These are phyloP conservation scores for Polytrichum formosum DNA, from an alignment of 225 moss, liverwort and hornwort genomes.

Conservation along the genomic window DNA sequence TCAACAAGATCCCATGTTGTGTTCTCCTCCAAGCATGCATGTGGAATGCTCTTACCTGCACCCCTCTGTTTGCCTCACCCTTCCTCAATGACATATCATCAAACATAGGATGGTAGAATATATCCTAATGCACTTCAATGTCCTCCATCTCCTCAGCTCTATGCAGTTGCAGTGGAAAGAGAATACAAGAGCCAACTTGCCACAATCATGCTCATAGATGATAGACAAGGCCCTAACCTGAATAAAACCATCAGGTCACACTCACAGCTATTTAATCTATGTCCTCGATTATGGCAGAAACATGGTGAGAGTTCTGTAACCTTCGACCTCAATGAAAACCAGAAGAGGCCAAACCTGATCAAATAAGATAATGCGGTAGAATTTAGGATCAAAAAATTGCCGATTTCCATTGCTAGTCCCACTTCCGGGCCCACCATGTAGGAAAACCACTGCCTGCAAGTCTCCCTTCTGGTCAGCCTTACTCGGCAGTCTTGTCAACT, in stretches of 20 bases:
- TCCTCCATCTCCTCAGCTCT: background rate
- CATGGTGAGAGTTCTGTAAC: too few relatives aligned
- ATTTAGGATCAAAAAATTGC: conserved; percentile 69
- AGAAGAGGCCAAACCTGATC: conserved; percentile 55
- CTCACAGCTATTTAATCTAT: too few relatives aligned
- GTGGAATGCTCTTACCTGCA: conserved; percentile 82
- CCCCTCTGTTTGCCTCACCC: conserved; percentile 42
- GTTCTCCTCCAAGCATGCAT: conserved; percentile 71
- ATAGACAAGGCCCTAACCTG: too few relatives aligned
- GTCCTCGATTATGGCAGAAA: too few relatives aligned
- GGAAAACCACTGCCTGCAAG: conserved; percentile 73
- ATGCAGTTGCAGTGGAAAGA: too few relatives aligned
- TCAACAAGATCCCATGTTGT: conserved; percentile 81
- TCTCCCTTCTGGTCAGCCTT: background rate
- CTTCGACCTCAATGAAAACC: background rate
- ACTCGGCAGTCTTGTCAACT: background rate
- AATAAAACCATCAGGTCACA: too few relatives aligned
- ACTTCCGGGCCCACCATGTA: conserved; percentile 84
- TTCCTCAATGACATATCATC: background rate
- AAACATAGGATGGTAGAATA: background rate
- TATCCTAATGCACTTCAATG: background rate
- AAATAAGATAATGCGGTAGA: conserved; percentile 74
- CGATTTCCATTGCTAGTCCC: conserved; percentile 74
- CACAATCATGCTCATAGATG: too few relatives aligned
- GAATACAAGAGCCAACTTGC: too few relatives aligned